A percentile compares a stretch with the other conserved stretches of the same genome.
phyloP scores from a whole-genome alignment of 2,329 filamentous ascomycete genomes.

The Penicillium sp. region DNA sequence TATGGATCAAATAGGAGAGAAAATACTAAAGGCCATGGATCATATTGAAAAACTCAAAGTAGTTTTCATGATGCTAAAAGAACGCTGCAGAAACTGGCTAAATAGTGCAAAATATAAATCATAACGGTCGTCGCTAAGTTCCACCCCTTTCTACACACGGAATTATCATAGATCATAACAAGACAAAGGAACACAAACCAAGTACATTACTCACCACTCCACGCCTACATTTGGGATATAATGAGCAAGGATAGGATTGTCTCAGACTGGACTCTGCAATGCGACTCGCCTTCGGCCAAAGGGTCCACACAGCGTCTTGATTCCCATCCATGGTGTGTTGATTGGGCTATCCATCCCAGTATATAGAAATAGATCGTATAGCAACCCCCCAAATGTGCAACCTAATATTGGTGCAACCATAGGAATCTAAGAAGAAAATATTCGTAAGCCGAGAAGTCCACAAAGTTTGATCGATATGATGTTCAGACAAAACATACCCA shows the following conservation, averaged over 20 bases:
- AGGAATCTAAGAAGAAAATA: conserved; percentile 53
- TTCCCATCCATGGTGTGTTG: conserved; percentile 64
- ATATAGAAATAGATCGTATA: conserved; percentile 68
- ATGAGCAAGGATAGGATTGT: not conserved
- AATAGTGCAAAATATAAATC: not conserved
- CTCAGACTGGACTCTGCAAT: conserved; percentile 19
- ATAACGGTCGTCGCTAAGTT: not conserved
- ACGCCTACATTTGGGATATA: not conserved
- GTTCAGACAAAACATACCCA: conserved; percentile 51
- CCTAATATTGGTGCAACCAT: conserved; percentile 70
- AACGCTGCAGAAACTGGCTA: not conserved
- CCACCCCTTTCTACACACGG: not conserved
- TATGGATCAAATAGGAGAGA: not conserved
- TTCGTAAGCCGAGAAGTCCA: not conserved
- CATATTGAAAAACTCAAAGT: not conserved
- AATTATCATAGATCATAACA: not conserved
- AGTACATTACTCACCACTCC: not conserved
- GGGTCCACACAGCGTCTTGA: conserved; percentile 51
- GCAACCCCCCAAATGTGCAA: conserved; percentile 60
- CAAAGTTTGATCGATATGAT: not conserved
- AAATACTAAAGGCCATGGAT: not conserved
- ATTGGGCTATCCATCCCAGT: conserved; percentile 64
- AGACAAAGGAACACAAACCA: not conserved
- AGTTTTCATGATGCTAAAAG: not conserved
- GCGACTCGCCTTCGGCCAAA: conserved; percentile 6